These are phyloP conservation scores for Mucor saturninus DNA, from an alignment of 371 early-diverging fungal genomes.

Conservation along the genomic window DNA sequence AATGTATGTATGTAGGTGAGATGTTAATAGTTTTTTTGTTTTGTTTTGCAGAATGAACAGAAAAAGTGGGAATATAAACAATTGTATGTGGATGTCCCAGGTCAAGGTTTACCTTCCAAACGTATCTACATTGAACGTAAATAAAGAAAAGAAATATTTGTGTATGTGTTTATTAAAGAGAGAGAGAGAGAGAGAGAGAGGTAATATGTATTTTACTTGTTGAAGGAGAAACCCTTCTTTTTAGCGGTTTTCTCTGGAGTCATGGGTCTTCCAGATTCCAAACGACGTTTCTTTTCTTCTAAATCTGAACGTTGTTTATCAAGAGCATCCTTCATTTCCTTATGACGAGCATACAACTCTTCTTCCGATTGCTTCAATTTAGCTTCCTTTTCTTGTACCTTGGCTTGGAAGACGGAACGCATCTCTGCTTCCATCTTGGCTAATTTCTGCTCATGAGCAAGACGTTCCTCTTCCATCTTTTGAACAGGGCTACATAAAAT, in stretches of 20 bases:
- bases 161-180: not conserved
- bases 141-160: constrained; percentile 2
- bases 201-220: constrained; percentile 46
- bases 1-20: not conserved
- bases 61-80: constrained; percentile 57
- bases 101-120: constrained; percentile 36
- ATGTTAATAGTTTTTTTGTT: not conserved
- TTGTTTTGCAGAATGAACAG: constrained; percentile 27
- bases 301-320: constrained; percentile 93
- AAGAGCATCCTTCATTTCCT: constrained; percentile 95
- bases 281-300: constrained; percentile 91
- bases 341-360: constrained; percentile 95
- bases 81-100: constrained; percentile 59
- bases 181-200: not conserved
- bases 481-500: constrained; percentile 70
- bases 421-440: constrained; percentile 98
- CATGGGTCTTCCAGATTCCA: constrained; percentile 83
- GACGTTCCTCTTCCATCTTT: constrained; percentile 92
- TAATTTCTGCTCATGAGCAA: constrained; percentile 93
- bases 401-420: constrained; percentile 97
- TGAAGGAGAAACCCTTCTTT: constrained; percentile 83
- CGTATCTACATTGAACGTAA: constrained; percentile 26
- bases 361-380: constrained; percentile 97
- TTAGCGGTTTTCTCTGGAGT: constrained; percentile 84
- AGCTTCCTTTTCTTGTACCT: constrained; percentile 97